phyloP scores from a whole-genome alignment of 768 basidiomycete species.

The Rhodosporidiobolus sp. region DNA sequence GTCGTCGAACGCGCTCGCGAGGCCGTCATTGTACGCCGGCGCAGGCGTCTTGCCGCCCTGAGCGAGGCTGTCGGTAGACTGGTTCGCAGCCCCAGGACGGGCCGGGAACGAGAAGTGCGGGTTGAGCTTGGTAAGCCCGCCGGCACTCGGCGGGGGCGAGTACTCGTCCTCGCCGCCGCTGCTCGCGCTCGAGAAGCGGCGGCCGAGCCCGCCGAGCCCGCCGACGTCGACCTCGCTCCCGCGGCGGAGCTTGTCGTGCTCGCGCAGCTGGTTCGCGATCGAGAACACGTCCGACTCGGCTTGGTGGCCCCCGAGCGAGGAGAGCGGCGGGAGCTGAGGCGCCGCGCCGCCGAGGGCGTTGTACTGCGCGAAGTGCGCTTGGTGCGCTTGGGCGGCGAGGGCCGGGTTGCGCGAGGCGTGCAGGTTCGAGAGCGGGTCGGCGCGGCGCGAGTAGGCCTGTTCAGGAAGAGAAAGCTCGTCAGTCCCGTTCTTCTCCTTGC shows the following conservation, averaged over 20 bases:
- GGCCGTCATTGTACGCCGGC: neutral
- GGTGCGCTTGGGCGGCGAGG: neutral
- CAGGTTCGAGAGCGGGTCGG: conserved; percentile 22
- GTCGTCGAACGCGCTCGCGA: conserved; percentile 12
- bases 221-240: conserved; percentile 15
- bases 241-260: conserved; percentile 26
- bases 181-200: conserved; percentile 14
- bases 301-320: neutral
- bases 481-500: no score
- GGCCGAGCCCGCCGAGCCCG: neutral
- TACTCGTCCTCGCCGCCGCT: conserved; percentile 5
- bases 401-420: conserved; percentile 32
- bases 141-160: conserved; percentile 12
- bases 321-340: conserved; percentile 14
- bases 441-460: conserved; percentile 20
- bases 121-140: conserved; percentile 14
- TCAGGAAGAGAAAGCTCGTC: no score
- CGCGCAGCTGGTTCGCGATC: conserved; percentile 34
- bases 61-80: conserved; percentile 3
- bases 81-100: neutral
- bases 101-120: conserved; percentile 29
- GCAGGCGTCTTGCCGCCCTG: conserved; percentile 9
- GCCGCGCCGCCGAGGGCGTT: conserved; percentile 1
- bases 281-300: conserved; percentile 19
- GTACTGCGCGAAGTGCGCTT: neutral